Evolutionary conservation across 2,329 filamentous ascomycete species (phyloP).

Genomic region (Colletotrichum cereale): DNA sequence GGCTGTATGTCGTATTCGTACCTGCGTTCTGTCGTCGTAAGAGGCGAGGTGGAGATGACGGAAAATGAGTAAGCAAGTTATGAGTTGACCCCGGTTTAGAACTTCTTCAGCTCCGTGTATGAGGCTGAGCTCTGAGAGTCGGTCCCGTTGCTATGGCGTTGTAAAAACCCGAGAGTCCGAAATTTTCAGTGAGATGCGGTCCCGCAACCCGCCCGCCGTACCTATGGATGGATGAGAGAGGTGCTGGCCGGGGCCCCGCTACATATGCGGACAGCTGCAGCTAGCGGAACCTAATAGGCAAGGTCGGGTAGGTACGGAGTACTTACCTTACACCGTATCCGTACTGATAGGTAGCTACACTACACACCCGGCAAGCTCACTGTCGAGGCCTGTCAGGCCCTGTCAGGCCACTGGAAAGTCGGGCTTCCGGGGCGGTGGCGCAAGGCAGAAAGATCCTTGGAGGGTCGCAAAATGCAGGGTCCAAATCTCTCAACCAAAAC

Average conservation of each 20-base stretch:
- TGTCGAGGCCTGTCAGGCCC: conserved; percentile 1
- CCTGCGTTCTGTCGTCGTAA: neutral
- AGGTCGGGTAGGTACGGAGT: neutral
- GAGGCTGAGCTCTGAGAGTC: conserved; percentile 22
- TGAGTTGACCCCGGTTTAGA: conserved; percentile 6
- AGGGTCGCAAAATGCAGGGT: conserved; percentile 36
- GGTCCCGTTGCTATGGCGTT: conserved; percentile 26
- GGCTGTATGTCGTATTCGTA: conserved; percentile 4
- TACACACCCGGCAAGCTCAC: neutral
- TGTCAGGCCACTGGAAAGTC: conserved; percentile 36
- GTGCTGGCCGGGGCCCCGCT: conserved; percentile 29
- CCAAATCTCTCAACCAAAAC: conserved; percentile 39
- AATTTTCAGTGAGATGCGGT: conserved; percentile 24
- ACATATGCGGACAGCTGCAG: conserved; percentile 27
- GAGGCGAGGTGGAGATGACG: neutral
- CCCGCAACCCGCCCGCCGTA: conserved; percentile 18
- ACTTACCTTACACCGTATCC: too few relatives aligned
- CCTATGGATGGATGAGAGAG: conserved; percentile 14
- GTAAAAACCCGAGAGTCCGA: conserved; percentile 38
- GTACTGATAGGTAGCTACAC: neutral
- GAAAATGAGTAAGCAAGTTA: neutral
- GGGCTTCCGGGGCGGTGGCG: conserved; percentile 37
- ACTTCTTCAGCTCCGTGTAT: conserved; percentile 10
- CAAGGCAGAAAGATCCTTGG: conserved; percentile 35
- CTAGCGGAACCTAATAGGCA: neutral